Base-by-base conservation (phyloP, 225 moss, liverwort and hornwort species). In the Straminergon stramineum region DNA sequence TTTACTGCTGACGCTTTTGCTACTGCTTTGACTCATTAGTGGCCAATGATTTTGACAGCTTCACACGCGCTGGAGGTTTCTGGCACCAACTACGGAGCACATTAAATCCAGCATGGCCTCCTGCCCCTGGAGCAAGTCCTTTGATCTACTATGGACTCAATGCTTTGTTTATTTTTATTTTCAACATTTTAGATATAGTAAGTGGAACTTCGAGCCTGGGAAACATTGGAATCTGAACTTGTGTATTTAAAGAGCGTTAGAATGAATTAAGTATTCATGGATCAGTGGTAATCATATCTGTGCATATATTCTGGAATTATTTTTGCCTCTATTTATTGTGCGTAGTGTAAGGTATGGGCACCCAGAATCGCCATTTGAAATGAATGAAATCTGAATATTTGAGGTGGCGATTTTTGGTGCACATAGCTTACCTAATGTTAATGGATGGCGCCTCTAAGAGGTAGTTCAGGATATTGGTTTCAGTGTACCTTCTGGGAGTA, bases 111-210 rank as follows among this genome's bases (percentile, higher is more conserved):
- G 94, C 96, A 53, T 96, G 95, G 92, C 97, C 97, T 79, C 95
- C 99, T 83, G 97, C 93, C 78, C 95, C 97, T 85, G 99, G 99
- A 90, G 97, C 97, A 88, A 94, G 94, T 83, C 97, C 99, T 43
- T 96, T 97, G 95, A 81, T 97, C 41, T 99, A 95, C 89, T 99
- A 97, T 89, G 93, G 91, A 84, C 83, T 97, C 11, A 99, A 95
- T 88, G 97, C 95, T 51, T 89, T 97, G 81, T 97, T 97, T 88
- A 95, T 99, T 85, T 99, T 99, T 85, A 91, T 96, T 64, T 99
- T 99, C 93, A 99, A 99, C 89, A 96, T 99, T 61, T 90, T 99
- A 90, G 99, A 99, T 89, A 97, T 99, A 75, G 97, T 98, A 96
- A 93, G 97, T 92, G 76, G 23, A 74, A 58, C 77, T 66, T 89